A percentile compares a stretch with the other conserved stretches of the same genome.
Evolutionary conservation across 176 grass and related monocot species (phyloP).

Genomic region (Oryza glumipatula): DNA sequence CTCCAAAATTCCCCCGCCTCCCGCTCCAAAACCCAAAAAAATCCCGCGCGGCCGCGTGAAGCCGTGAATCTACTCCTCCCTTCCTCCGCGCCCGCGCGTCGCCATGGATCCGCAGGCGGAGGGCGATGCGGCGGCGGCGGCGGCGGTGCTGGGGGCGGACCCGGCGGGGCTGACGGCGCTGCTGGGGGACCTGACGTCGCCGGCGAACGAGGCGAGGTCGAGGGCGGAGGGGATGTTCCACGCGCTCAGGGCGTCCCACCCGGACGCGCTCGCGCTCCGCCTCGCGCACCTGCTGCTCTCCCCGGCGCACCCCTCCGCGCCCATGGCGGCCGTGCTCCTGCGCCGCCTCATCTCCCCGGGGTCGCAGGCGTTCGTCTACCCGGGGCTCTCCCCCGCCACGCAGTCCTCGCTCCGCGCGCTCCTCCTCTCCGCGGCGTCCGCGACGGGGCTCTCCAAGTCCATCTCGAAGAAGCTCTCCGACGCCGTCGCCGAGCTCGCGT

Average conservation of each 20-base stretch:
- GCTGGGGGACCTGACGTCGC: constrained; percentile 69
- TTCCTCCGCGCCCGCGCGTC: not conserved
- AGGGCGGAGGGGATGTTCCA: constrained; percentile 79
- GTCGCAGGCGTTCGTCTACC: constrained; percentile 57
- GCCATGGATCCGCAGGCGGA: constrained; percentile 51
- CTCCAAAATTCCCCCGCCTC: constrained; percentile 26
- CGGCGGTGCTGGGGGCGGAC: constrained; percentile 70
- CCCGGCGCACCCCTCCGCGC: constrained; percentile 47
- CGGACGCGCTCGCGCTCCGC: constrained; percentile 65
- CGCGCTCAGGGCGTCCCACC: constrained; percentile 55
- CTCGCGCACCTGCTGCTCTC: constrained; percentile 82
- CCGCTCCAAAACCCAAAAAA: constrained; percentile 40
- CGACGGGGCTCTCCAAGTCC: constrained; percentile 50
- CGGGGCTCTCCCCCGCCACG: constrained; percentile 50
- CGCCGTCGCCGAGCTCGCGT: constrained; percentile 77
- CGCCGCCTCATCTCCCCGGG: constrained; percentile 56
- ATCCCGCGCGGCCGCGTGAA: constrained; percentile 49
- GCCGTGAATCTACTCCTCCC: constrained; percentile 25
- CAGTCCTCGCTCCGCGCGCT: constrained; percentile 79
- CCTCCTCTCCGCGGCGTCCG: constrained; percentile 64
- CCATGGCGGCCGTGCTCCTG: constrained; percentile 64
- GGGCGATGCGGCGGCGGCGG: constrained; percentile 40
- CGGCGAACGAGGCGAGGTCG: constrained; percentile 79
- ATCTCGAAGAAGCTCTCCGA: constrained; percentile 89
- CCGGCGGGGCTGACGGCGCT: constrained; percentile 62